Conservation (phyloP, 2,329 filamentous ascomycete genomes). For the Byssoonygena ceratinophila region DNA sequence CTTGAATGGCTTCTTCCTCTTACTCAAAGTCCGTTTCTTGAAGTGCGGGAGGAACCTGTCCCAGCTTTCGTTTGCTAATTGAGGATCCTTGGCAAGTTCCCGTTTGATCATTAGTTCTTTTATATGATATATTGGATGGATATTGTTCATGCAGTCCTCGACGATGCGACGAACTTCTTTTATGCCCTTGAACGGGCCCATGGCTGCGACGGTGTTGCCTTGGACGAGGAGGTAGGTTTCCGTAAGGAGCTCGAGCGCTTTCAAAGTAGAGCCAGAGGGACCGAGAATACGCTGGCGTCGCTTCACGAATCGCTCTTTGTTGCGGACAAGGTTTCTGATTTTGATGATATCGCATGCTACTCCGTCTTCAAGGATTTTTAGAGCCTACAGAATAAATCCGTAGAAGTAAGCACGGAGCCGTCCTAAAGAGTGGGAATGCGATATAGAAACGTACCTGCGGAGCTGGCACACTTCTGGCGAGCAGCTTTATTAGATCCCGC, state of each 20-base stretch:
- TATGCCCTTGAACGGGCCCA: conserved; percentile 85
- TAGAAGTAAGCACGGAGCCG: background rate
- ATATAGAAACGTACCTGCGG: conserved; percentile 48
- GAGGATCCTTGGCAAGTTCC: conserved; percentile 80
- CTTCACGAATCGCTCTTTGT: conserved; percentile 94
- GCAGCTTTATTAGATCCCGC: conserved; percentile 83
- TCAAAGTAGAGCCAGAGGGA: conserved; percentile 81
- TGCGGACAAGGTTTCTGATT: conserved; percentile 77
- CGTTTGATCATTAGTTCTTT: conserved; percentile 93
- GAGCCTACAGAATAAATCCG: conserved; percentile 42
- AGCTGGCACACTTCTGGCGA: conserved; percentile 82
- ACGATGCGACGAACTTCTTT: conserved; percentile 85
- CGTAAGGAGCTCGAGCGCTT: conserved; percentile 85
- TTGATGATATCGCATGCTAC: conserved; percentile 93
- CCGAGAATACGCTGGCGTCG: conserved; percentile 84
- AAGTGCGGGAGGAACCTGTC: conserved; percentile 94
- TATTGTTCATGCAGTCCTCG: conserved; percentile 93
- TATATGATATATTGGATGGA: conserved; percentile 83
- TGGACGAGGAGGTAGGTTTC: conserved; percentile 89
- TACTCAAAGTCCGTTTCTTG: conserved; percentile 83
- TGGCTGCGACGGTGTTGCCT: conserved; percentile 84
- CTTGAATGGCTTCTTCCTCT: conserved; percentile 68
- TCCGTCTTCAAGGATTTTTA: conserved; percentile 89
- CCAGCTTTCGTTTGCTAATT: conserved; percentile 81
- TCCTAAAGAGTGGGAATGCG: conserved; percentile 1